Percentiles rank a stretch among this genome's conserved stretches.
Conservation (phyloP, 23 red algal genomes). For the Agarophyton chilense region DNA sequence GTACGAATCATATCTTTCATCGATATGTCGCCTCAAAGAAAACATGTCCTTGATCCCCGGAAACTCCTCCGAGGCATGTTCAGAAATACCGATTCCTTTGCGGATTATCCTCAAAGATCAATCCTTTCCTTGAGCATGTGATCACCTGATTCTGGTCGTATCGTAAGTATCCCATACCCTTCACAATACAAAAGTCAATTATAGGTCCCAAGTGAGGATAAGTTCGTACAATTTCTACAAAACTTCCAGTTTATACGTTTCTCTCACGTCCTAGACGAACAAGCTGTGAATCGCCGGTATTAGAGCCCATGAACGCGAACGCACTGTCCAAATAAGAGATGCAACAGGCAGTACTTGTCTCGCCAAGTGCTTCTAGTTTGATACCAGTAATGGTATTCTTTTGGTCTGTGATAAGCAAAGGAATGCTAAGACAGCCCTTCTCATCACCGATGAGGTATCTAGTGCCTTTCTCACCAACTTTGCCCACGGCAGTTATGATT, state of each 20-base stretch:
- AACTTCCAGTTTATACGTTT: conserved; percentile 39
- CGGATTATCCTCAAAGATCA: conserved; percentile 91
- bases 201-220: conserved; percentile 93
- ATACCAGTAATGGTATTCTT: conserved; percentile 41
- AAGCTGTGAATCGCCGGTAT: conserved; percentile 87
- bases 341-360: conserved; percentile 68
- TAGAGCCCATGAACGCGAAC: conserved; percentile 89
- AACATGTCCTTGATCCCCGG: conserved; percentile 94
- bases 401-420: conserved; percentile 59
- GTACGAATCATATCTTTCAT: conserved; percentile 72
- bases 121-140: conserved; percentile 86
- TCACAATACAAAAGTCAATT: conserved; percentile 91
- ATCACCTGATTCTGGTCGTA: conserved; percentile 88
- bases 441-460: conserved; percentile 92
- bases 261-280: conserved; percentile 52
- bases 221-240: conserved; percentile 79
- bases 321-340: conserved; percentile 88
- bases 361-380: conserved; percentile 81
- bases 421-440: conserved; percentile 82
- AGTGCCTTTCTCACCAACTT: conserved; percentile 63
- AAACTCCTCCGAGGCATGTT: conserved; percentile 85
- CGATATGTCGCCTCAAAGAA: conserved; percentile 67
- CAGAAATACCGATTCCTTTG: conserved; percentile 94
- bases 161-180: conserved; percentile 65
- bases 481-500: conserved; percentile 62